These are phyloP conservation scores for Tricholoma sp. DNA, from an alignment of 768 basidiomycete species.

Conservation along the genomic window DNA sequence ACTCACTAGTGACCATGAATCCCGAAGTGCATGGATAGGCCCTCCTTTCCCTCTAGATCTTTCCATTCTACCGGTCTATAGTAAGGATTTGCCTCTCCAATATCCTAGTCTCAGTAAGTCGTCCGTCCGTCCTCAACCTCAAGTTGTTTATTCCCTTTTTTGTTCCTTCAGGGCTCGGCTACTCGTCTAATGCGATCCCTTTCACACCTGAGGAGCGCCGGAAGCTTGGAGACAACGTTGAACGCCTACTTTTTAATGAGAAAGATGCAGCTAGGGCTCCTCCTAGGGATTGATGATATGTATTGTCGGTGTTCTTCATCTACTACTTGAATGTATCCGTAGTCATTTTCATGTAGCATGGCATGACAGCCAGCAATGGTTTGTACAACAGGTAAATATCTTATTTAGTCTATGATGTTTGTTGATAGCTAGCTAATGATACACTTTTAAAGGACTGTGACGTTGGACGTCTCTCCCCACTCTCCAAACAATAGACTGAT, in stretches of 20 bases:
- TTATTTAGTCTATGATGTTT: neutral
- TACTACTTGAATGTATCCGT: neutral
- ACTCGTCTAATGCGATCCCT: slow-evolving; percentile 47
- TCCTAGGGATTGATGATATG: slow-evolving; percentile 16
- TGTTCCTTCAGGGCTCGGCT: slow-evolving; percentile 52
- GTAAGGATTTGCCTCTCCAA: slow-evolving; percentile 56
- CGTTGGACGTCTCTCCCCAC: slow-evolving; percentile 54
- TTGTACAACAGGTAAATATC: neutral
- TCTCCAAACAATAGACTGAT: slow-evolving; percentile 86
- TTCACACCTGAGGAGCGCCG: slow-evolving; percentile 58
- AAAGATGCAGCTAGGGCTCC: slow-evolving; percentile 69
- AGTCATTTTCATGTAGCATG: neutral
- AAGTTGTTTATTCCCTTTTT: neutral
- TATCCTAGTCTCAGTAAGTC: slow-evolving; percentile 62
- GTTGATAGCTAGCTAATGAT: slow-evolving; percentile 8
- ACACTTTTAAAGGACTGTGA: slow-evolving; percentile 30
- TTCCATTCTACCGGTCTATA: slow-evolving; percentile 44
- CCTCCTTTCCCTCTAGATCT: slow-evolving; percentile 66
- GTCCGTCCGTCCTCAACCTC: neutral
- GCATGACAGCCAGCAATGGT: neutral
- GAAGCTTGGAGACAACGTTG: slow-evolving; percentile 56
- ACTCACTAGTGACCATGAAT: slow-evolving; percentile 57
- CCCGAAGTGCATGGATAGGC: slow-evolving; percentile 71
- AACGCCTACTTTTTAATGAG: slow-evolving; percentile 52
- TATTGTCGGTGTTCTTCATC: neutral